These are phyloP conservation scores for Gomphus bonarii DNA, from an alignment of 1,284 basidiomycete species.

Conservation along the genomic window DNA sequence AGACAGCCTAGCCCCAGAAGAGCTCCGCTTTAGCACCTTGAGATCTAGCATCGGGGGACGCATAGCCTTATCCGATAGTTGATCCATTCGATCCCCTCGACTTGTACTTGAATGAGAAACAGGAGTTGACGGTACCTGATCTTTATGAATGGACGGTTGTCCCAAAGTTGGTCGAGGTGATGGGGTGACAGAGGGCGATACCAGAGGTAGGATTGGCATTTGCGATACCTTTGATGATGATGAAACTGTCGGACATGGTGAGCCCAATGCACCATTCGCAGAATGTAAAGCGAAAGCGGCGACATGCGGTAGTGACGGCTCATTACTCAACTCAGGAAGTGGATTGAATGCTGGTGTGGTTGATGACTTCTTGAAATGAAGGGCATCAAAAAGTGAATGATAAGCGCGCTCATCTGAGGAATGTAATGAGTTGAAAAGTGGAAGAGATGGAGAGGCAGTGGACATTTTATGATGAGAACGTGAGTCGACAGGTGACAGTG, in stretches of 20 bases:
- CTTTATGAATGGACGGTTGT: neutral
- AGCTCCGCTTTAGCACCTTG: neutral
- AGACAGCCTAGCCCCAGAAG: neutral
- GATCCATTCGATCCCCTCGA: neutral
- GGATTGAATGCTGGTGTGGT: neutral
- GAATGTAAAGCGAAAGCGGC: neutral
- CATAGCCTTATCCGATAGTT: neutral
- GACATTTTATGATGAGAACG: neutral
- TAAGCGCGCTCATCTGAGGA: neutral
- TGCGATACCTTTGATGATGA: constrained; percentile 9
- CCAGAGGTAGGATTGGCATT: neutral
- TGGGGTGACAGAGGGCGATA: constrained; percentile 2
- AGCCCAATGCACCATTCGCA: neutral
- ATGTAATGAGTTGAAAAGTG: neutral
- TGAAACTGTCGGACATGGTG: neutral
- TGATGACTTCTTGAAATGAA: neutral
- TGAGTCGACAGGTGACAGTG: neutral
- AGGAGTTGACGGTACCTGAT: neutral
- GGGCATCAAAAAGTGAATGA: neutral
- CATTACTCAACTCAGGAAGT: neutral
- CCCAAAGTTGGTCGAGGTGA: neutral
- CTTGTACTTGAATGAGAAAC: neutral
- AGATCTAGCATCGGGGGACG: constrained; percentile 4
- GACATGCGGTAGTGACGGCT: neutral
- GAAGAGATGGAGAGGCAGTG: neutral